These are phyloP conservation scores for Mrakia frigida DNA, from an alignment of 768 basidiomycete genomes.

Conservation along the genomic window DNA sequence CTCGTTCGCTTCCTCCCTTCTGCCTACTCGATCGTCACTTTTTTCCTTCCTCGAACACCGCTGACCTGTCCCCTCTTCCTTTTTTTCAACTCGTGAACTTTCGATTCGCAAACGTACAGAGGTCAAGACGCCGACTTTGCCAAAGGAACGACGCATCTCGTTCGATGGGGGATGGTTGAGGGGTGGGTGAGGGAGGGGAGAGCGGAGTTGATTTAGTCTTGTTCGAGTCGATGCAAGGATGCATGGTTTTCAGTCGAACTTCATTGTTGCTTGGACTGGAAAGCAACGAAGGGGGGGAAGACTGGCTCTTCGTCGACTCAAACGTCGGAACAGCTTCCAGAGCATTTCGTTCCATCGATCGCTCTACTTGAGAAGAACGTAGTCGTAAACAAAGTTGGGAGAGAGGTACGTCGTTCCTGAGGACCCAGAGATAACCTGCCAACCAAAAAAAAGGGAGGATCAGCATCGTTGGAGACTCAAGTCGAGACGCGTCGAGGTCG, in stretches of 20 bases:
- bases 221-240: too few species aligned
- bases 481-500: not conserved
- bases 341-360: too few species aligned
- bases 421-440: not conserved
- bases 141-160: slow-evolving; percentile 73
- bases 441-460: not conserved
- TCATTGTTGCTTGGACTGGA: too few species aligned
- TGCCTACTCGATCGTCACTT: not conserved
- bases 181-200: slow-evolving; percentile 42
- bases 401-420: not conserved
- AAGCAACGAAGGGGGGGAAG: too few species aligned
- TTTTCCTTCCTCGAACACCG: not conserved
- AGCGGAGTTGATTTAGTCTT: slow-evolving; percentile 43
- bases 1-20: not conserved
- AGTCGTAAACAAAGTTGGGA: not conserved
- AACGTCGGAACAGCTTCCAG: too few species aligned
- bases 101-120: too few species aligned
- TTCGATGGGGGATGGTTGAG: slow-evolving; percentile 70
- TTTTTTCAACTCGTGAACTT: not conserved
- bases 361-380: not conserved
- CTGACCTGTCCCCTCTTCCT: not conserved
- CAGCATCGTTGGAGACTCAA: not conserved
- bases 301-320: too few species aligned
- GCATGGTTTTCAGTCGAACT: too few species aligned
- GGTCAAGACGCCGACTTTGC: slow-evolving; percentile 67